Conservation (phyloP, 768 basidiomycete species). For the Mycena olivaceomarginata region DNA sequence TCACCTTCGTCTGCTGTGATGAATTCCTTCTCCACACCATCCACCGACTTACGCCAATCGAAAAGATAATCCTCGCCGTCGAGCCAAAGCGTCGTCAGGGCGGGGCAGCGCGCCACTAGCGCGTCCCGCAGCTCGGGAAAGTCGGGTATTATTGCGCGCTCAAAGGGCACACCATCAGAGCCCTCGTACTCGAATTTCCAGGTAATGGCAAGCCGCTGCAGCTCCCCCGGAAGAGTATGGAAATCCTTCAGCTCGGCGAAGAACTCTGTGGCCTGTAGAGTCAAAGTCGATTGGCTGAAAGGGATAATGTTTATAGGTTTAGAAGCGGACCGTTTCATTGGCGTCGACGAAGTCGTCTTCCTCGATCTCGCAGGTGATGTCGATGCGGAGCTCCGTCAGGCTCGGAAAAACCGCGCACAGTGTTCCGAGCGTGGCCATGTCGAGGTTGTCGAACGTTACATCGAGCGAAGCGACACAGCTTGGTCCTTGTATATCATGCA, state of each 20-base stretch:
- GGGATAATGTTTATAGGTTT: background rate
- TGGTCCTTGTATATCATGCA: too few relatives aligned
- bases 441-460: background rate
- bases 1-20: too few relatives aligned
- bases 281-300: background rate
- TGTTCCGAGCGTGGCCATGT: background rate
- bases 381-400: background rate
- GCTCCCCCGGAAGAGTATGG: background rate
- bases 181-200: background rate
- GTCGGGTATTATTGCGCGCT: background rate
- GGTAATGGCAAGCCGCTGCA: background rate
- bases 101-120: background rate
- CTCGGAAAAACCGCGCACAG: background rate
- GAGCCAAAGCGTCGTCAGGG: background rate
- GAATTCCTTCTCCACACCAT: background rate
- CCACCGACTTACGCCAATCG: background rate
- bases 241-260: background rate
- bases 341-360: background rate
- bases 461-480: background rate
- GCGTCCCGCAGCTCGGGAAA: background rate
- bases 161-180: background rate
- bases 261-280: background rate
- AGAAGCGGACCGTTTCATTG: background rate
- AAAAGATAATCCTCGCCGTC: background rate
- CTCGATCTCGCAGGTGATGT: background rate